Base-by-base conservation (phyloP, 208 protist genomes). In the Tritrichomonas musculus region DNA sequence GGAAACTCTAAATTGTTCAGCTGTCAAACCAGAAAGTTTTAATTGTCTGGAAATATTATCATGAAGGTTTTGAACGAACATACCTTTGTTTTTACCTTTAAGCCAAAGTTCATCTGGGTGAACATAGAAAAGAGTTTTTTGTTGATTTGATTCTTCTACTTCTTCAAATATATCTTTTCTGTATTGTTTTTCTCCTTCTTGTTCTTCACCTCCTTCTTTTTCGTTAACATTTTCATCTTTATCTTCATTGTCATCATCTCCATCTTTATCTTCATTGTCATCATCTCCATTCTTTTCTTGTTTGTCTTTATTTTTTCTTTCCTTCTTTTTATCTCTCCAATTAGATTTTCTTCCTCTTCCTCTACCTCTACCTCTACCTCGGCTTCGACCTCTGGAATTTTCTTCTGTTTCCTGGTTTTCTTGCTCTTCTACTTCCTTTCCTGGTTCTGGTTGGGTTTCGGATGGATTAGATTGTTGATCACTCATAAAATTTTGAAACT, bases 31-130 rank as follows among this genome's bases (percentile, higher is more conserved):
- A 53, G 77, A 25, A 13, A 33, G n/a, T 30, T 88, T 88, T 1
- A 57, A 47, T 57, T 57, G 47, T n/a, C 44, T 25, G 2, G 27
- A 33, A 13, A 88, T 88, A 33, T 88, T 88, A 1, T 53, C 17
- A 39, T n/a, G 25, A 11, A 88, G 47, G n/a, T 33, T 14, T 27
- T 60, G 20, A 4, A 47, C 77, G 30, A 88, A 88, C 13, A 60
- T 33, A 9, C 47, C 27, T 3, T 36, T 49, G 57, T 88, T 88
- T 36, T 88, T 88, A 11, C 77, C 77, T 88, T 88, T 88, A 25
- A 88, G 47, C 41, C 47, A 88, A 55, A 88, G 44, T 57, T 88
- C 77, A 30, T 88, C n/a, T 33, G 77, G 77, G 39, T 88, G 77
- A 36, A 47, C 53, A 57, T 44, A 53, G 47, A 88, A 88, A 39